Evolutionary conservation across 176 grass and related monocot species (phyloP), one percentile per base, ranked within the genome.

Genomic region (Zoysia japonica): DNA sequence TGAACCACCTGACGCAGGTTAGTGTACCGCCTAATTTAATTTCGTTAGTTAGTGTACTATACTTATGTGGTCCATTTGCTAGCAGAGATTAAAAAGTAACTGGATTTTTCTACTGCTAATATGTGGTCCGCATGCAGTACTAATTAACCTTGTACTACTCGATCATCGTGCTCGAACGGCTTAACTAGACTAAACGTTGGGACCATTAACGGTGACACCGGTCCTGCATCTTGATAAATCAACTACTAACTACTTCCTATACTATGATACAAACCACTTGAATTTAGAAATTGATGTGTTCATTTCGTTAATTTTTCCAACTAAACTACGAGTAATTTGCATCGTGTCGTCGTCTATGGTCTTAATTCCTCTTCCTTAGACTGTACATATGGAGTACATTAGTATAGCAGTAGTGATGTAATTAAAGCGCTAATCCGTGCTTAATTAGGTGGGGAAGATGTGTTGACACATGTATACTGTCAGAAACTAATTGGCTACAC

Each of bases 181-280:
- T 74, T 74, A 74, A 15, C 36, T 37, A 51, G 13, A 73, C 6
- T 3, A 46, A 46, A 61, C 45, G 10, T 46, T 9, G 78, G 78
- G 53, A 71, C 66, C 78, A 80, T 71, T 71, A 59, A 68, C 77
- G 47, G 76, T 43, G 60, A 77, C 60, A 77, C 13, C 45, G 46
- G 45, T 41, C 14, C n/a, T 9, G 3, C 66, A 11, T 3, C 39
- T 28, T 28, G 28, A 28, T 28, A 28, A 28, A 28, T 28, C 28
- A 28, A 28, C 28, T 28, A 28, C 28, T 28, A 28, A 28, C 28
- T 28, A 28, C 28, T 28, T 6, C 20, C 20, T 5, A 45, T 4
- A 47, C 1, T 47, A 47, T 36, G 36, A 3, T 52, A 13, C 3
- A 52, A 14, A 12, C 50, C 6, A 50, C 45, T 67, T 44, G 39